A percentile compares a stretch with the other conserved stretches of the same genome.
Conservation (phyloP, 148 eudicot genomes). For the Vaccinium corymbosum region DNA sequence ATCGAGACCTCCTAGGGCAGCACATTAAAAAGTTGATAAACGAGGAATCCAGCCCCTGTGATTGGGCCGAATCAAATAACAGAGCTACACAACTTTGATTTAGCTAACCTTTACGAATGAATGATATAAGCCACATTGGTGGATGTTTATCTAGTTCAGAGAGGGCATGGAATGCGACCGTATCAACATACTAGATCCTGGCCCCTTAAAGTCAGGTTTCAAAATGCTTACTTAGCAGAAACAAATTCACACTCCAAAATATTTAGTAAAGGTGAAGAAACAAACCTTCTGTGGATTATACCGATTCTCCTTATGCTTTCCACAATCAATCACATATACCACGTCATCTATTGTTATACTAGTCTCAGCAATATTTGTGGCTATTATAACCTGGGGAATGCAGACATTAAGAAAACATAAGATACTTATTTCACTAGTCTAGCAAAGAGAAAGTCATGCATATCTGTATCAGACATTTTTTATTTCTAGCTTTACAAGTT, state of each 20-base stretch:
- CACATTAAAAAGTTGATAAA: not conserved
- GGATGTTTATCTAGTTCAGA: not conserved
- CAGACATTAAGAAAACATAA: conserved; percentile 12
- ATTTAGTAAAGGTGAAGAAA: conserved; percentile 7
- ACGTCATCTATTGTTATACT: conserved; percentile 98
- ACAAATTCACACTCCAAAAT: not conserved
- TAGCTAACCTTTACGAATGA: not conserved
- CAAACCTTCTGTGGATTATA: conserved; percentile 92
- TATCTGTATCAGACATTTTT: not conserved
- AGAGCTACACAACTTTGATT: not conserved
- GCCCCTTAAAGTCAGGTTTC: not conserved
- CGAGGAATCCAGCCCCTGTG: not conserved
- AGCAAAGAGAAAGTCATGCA: conserved; percentile 1
- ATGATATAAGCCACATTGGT: not conserved
- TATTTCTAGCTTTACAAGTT: not conserved
- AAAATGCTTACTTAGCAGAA: not conserved
- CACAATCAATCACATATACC: conserved; percentile 87
- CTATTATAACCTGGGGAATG: conserved; percentile 68
- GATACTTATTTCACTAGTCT: not conserved
- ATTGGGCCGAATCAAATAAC: not conserved
- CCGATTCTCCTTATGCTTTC: conserved; percentile 97
- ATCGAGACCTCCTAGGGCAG: not conserved
- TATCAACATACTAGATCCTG: not conserved
- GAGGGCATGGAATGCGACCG: not conserved
- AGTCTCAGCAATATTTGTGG: conserved; percentile 98